Conservation (phyloP, 345 rosid species). For the Bretschneidera sinensis region DNA sequence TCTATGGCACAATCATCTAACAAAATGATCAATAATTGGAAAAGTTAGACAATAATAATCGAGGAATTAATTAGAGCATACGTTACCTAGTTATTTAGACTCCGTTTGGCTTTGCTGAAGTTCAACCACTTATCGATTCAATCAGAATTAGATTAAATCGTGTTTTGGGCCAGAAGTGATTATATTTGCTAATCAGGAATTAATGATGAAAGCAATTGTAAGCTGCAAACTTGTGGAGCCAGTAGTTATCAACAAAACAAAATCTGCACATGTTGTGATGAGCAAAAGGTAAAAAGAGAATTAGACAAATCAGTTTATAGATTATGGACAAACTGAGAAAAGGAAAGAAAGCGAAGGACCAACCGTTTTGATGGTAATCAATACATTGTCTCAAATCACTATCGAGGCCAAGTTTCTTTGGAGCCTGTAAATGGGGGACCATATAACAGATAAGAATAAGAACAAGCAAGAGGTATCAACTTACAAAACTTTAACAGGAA, state of each 20-base stretch:
- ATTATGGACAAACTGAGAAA: neutral
- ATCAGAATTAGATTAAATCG: too few species aligned
- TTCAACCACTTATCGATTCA: too few species aligned
- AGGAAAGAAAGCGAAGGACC: conserved; percentile 17
- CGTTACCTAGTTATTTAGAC: too few species aligned
- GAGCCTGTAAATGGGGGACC: conserved; percentile 33
- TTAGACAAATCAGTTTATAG: conserved; percentile 14
- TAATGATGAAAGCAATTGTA: neutral
- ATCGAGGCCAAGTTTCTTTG: conserved; percentile 14
- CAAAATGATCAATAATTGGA: too few species aligned
- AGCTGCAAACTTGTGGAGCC: conserved; percentile 2
- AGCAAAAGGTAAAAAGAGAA: conserved; percentile 5
- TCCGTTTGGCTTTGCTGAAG: too few species aligned
- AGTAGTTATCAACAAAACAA: neutral
- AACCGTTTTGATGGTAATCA: conserved; percentile 26
- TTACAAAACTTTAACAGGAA: conserved; percentile 10
- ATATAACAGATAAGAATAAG: conserved; percentile 13
- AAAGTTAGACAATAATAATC: too few species aligned
- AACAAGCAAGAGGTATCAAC: conserved; percentile 13
- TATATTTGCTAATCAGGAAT: too few species aligned
- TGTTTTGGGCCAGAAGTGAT: too few species aligned
- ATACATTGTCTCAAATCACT: conserved; percentile 19
- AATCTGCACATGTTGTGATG: conserved; percentile 10
- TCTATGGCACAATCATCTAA: too few species aligned
- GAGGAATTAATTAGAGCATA: too few species aligned